These are phyloP conservation scores for Solanum habrochaites DNA, from an alignment of 257 asterid genomes.

Conservation along the genomic window DNA sequence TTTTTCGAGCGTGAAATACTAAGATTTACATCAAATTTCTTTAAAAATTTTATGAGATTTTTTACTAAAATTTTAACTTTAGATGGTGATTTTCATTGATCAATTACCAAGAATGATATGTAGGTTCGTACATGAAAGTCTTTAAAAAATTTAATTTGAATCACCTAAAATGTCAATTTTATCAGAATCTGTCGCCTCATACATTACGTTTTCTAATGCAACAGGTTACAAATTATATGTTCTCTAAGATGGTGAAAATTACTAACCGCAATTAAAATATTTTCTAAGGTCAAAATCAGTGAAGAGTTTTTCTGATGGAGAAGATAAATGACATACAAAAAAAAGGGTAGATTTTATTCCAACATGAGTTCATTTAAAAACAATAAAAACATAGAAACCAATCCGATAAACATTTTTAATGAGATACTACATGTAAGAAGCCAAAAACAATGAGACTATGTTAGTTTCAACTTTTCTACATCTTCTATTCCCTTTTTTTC, in stretches of 20 bases:
- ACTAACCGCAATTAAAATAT: not conserved
- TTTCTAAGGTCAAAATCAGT: not conserved
- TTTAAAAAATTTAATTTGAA: not conserved
- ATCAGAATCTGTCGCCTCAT: conserved; percentile 79
- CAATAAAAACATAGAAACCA: not conserved
- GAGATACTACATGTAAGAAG: no score
- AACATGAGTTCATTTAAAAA: not conserved
- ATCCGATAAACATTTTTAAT: no score
- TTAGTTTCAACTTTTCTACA: not conserved
- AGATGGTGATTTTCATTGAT: not conserved
- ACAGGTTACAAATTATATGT: not conserved
- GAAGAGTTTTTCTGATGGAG: not conserved
- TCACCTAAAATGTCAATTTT: conserved; percentile 27
- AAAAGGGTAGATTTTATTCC: not conserved
- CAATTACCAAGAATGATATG: not conserved
- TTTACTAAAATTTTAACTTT: not conserved
- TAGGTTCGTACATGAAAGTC: not conserved
- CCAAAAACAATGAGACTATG: not conserved
- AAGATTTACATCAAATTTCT: not conserved
- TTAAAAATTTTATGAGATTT: not conserved
- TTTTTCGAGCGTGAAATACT: not conserved
- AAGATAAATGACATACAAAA: not conserved
- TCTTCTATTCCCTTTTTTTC: not conserved
- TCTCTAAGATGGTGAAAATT: not conserved
- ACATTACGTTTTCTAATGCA: conserved; percentile 9